Conservation (phyloP, 2,329 filamentous ascomycete species). For the Aaosphaeria pasadenensis region DNA sequence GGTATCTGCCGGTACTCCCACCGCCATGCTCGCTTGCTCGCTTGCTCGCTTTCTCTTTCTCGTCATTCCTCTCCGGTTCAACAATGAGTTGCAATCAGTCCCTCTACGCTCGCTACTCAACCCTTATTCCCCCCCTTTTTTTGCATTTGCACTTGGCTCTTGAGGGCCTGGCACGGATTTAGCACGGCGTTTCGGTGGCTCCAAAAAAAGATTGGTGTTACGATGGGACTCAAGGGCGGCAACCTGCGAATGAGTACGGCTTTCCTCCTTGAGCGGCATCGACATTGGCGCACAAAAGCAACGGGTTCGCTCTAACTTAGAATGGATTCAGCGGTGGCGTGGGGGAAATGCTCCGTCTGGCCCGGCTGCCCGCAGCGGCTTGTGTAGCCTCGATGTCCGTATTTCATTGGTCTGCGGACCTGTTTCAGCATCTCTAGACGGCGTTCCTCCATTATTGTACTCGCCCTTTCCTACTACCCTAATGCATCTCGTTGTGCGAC, state of each 20-base stretch:
- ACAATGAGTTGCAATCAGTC: not conserved
- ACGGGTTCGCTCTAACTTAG: conserved; percentile 20
- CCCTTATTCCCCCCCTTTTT: not conserved
- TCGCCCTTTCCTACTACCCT: conserved; percentile 5
- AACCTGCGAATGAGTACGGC: conserved; percentile 17
- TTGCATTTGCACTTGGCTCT: conserved; percentile 4
- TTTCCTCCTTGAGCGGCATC: conserved; percentile 3
- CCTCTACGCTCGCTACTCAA: not conserved
- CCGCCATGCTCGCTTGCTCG: conserved; percentile 1
- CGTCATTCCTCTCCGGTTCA: conserved; percentile 5
- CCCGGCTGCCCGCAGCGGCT: conserved; percentile 4
- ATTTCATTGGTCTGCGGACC: conserved; percentile 10
- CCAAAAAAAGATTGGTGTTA: conserved; percentile 11
- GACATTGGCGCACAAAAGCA: conserved; percentile 29
- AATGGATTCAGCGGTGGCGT: conserved; percentile 28
- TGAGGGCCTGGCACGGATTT: conserved; percentile 23
- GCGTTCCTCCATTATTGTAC: conserved; percentile 8
- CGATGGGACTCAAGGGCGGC: conserved; percentile 16
- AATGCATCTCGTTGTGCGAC: not conserved
- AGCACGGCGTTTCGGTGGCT: conserved; percentile 36
- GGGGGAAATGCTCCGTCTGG: conserved; percentile 14
- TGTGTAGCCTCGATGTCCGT: conserved; percentile 10
- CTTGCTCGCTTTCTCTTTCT: conserved; percentile 1
- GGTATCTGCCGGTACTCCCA: conserved; percentile 1
- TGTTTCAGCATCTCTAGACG: conserved; percentile 15